Evolutionary conservation across 164 flowering plant species (phyloP).

Genomic region (Umbellularia californica): DNA sequence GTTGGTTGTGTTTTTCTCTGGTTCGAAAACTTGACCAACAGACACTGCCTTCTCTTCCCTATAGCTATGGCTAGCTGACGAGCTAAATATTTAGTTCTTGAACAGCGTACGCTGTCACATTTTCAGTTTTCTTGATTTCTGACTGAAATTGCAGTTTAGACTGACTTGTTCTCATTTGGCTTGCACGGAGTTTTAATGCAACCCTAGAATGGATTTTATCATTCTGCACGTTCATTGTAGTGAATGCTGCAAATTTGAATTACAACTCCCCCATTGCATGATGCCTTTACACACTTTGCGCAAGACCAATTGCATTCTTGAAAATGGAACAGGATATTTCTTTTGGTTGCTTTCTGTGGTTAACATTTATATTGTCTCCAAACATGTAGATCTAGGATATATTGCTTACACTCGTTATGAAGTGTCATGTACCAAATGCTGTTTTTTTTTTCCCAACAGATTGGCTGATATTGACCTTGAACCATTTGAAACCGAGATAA

Average conservation of each 20-base stretch:
- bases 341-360: not conserved
- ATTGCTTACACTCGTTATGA: not conserved
- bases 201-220: not conserved
- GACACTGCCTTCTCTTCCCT: too few species aligned
- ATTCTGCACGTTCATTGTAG: not conserved
- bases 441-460: constrained; percentile 29
- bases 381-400: not conserved
- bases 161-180: not conserved
- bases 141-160: not conserved
- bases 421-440: not conserved
- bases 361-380: not conserved
- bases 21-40: too few species aligned
- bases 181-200: not conserved
- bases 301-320: not conserved
- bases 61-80: too few species aligned
- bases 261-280: not conserved
- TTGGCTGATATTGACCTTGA: constrained; percentile 44
- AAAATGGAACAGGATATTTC: not conserved
- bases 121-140: not conserved
- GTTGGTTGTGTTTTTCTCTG: too few species aligned
- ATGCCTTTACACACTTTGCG: not conserved
- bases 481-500: constrained; percentile 56
- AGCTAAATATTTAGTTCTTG: too few species aligned
- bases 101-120: not conserved
- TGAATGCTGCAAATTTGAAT: not conserved